Conservation (phyloP, 2,329 filamentous ascomycete genomes). For the Nemania abortiva region DNA sequence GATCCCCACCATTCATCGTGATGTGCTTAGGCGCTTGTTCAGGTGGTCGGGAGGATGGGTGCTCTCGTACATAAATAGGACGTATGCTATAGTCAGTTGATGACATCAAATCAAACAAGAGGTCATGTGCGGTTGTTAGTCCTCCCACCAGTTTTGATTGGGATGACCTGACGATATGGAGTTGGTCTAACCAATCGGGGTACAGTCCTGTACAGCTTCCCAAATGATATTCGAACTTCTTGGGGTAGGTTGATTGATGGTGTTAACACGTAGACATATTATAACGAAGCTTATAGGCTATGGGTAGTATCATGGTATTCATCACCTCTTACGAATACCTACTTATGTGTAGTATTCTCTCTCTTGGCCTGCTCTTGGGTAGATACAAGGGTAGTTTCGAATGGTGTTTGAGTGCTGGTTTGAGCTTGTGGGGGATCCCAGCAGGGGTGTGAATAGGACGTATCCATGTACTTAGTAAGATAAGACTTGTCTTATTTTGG, state of each 20-base stretch:
- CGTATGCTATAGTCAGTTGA: slow-evolving; percentile 35
- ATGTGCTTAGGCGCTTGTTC: not conserved
- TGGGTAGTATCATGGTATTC: not conserved
- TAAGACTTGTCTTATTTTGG: not conserved
- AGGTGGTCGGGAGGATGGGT: not conserved
- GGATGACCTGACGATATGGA: slow-evolving; percentile 22
- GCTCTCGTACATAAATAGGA: slow-evolving; percentile 10
- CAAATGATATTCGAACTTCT: slow-evolving; percentile 4
- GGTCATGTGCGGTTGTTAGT: slow-evolving; percentile 35
- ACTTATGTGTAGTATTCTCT: not conserved
- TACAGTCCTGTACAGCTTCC: not conserved
- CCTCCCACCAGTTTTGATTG: slow-evolving; percentile 30
- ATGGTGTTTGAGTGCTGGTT: slow-evolving; percentile 18
- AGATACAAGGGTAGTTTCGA: slow-evolving; percentile 25
- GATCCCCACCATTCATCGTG: not conserved
- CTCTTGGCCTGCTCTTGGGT: not conserved
- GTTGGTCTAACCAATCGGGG: slow-evolving; percentile 26
- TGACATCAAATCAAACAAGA: slow-evolving; percentile 31
- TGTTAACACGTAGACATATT: not conserved
- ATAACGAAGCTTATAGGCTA: not conserved
- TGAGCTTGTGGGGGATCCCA: slow-evolving; percentile 23
- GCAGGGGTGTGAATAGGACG: not conserved
- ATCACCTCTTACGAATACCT: not conserved
- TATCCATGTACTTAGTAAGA: not conserved
- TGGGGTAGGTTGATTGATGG: slow-evolving; percentile 16